Conservation (phyloP, 208 protist genomes). For the Crithidia fasciculata region DNA sequence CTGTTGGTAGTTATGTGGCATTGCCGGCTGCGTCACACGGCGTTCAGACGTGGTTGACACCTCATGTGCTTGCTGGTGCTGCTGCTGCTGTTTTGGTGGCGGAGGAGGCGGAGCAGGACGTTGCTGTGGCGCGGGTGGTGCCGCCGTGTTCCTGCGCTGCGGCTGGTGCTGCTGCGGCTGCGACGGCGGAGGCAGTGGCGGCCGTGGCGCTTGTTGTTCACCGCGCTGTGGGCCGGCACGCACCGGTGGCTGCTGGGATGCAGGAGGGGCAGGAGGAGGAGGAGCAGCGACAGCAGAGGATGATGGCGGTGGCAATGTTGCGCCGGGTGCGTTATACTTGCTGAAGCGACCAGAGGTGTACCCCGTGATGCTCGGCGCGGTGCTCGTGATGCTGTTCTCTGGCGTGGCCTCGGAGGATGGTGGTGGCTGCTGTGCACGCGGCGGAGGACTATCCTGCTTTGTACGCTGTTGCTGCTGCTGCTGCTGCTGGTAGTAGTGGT, state of each 20-base stretch:
- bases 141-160: not conserved
- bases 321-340: conserved; percentile 14
- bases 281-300: not conserved
- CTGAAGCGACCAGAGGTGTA: conserved; percentile 27
- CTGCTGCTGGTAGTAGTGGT: not conserved
- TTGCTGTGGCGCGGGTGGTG: not conserved
- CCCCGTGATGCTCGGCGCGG: conserved; percentile 3
- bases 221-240: not conserved
- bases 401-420: conserved; percentile 4
- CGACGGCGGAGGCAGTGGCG: not conserved
- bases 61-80: not conserved
- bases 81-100: not conserved
- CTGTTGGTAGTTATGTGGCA: not conserved
- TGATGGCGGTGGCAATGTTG: not conserved
- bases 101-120: not conserved
- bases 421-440: not conserved
- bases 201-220: not conserved
- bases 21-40: not conserved
- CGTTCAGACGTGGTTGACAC: not conserved
- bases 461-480: not conserved
- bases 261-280: no score
- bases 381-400: conserved; percentile 7
- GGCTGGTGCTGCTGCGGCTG: not conserved
- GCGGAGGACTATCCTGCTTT: conserved; percentile 5
- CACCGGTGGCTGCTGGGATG: no score